A percentile compares a stretch with the other conserved stretches of the same genome.
Evolutionary conservation across 1,284 basidiomycete genomes (phyloP).

Genomic region (Schizophyllum commune): DNA sequence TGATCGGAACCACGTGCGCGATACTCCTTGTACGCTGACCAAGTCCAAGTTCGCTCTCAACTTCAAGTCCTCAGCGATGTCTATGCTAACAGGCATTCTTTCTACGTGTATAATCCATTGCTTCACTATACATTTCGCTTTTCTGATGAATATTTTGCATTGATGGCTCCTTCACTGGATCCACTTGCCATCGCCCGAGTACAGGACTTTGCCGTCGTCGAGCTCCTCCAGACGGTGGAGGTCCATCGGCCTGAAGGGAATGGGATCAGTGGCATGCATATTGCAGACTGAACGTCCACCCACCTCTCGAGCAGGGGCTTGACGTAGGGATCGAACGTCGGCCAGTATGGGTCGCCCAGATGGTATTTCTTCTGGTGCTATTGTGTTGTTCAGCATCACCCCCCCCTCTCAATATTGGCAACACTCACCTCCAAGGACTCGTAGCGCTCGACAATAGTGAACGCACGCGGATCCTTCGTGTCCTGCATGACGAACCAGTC

Average conservation of each 20-base stretch:
- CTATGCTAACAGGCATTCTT: too few species aligned
- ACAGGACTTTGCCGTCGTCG: background rate
- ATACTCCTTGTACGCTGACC: too few species aligned
- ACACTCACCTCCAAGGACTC: slow-evolving; percentile 2
- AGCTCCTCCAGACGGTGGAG: background rate
- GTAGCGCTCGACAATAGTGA: slow-evolving; percentile 6
- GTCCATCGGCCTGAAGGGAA: background rate
- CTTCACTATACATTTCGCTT: background rate
- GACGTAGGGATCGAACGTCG: background rate
- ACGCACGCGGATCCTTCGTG: slow-evolving; percentile 2
- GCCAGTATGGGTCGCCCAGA: background rate
- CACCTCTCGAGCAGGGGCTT: background rate
- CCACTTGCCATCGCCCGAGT: background rate
- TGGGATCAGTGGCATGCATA: background rate
- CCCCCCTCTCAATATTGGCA: background rate
- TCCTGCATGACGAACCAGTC: slow-evolving; percentile 7
- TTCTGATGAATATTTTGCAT: background rate
- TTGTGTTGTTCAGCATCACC: background rate
- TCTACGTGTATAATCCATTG: too few species aligned
- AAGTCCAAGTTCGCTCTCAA: too few species aligned
- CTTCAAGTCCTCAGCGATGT: too few species aligned
- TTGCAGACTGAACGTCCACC: background rate
- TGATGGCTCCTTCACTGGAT: background rate
- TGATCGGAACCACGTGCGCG: background rate
- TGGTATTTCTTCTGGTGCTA: background rate